phyloP scores from a whole-genome alignment of 768 basidiomycete species.

The Tephrocybe sp. region DNA sequence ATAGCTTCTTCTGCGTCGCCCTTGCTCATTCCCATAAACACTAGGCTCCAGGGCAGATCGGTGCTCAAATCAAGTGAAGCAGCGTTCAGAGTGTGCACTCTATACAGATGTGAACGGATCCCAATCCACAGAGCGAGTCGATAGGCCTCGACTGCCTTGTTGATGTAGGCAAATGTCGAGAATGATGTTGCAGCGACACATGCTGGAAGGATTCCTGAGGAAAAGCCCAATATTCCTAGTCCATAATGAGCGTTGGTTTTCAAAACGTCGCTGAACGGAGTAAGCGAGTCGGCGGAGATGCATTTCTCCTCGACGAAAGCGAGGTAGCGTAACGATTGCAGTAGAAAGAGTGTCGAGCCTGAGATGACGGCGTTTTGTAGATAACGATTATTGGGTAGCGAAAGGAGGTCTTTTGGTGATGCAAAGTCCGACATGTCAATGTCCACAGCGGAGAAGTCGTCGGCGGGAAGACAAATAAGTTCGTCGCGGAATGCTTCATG shows the following conservation, averaged over 20 bases:
- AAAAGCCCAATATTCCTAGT: constrained; percentile 49
- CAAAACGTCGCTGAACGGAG: constrained; percentile 29
- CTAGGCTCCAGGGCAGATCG: constrained; percentile 24
- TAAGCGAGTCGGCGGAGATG: constrained; percentile 16
- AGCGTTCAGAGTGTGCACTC: constrained; percentile 18
- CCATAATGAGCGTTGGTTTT: constrained; percentile 33
- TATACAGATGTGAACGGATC: constrained; percentile 38
- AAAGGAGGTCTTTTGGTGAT: constrained; percentile 37
- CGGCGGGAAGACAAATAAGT: constrained; percentile 42
- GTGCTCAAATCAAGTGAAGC: constrained; percentile 26
- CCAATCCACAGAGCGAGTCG: constrained; percentile 55
- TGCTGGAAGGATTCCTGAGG: constrained; percentile 57
- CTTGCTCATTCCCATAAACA: constrained; percentile 26
- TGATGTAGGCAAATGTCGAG: constrained; percentile 39
- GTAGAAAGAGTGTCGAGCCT: constrained; percentile 46
- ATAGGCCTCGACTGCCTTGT: constrained; percentile 44
- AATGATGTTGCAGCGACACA: constrained; percentile 48
- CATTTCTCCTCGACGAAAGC: constrained; percentile 28
- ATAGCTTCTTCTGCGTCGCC: constrained; percentile 27
- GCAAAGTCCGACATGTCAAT: constrained; percentile 47
- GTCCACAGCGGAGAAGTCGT: constrained; percentile 32
- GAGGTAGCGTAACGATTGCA: constrained; percentile 56
- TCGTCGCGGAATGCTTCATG: constrained; percentile 50
- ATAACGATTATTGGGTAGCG: constrained; percentile 32
- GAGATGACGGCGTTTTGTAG: constrained; percentile 49